Evolutionary conservation across 257 asterid genomes (phyloP).

Genomic region (Solanum pinnatisectum): DNA sequence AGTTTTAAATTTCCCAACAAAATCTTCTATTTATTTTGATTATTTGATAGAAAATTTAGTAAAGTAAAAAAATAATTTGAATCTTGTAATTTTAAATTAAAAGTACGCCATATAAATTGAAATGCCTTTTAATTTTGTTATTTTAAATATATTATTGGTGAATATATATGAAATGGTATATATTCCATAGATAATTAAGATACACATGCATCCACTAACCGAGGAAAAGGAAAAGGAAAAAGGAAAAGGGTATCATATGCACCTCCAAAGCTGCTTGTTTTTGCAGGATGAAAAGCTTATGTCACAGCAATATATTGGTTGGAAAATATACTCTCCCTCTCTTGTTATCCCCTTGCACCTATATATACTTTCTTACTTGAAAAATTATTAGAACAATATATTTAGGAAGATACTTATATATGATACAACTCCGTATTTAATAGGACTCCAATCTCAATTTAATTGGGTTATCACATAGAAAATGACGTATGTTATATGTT

Average conservation of each 20-base stretch:
- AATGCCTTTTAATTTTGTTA: too few relatives aligned
- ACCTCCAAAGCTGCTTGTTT: slow-evolving; percentile 49
- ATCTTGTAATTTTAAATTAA: too few relatives aligned
- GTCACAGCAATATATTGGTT: background rate
- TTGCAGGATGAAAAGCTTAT: slow-evolving; percentile 46
- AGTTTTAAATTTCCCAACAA: background rate
- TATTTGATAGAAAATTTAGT: too few relatives aligned
- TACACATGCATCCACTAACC: slow-evolving; percentile 42
- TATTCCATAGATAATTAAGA: slow-evolving; percentile 46
- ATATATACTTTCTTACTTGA: background rate
- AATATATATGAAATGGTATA: slow-evolving; percentile 9
- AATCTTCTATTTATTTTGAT: too few relatives aligned
- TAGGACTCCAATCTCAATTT: background rate
- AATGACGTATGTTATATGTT: background rate
- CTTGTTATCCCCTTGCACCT: background rate
- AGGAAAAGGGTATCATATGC: slow-evolving; percentile 53
- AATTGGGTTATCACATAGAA: background rate
- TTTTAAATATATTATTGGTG: background rate
- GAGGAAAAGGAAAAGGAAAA: slow-evolving; percentile 28
- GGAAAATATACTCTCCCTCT: slow-evolving; percentile 1
- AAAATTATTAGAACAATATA: background rate
- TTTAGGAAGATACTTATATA: background rate
- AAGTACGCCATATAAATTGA: accelerated
- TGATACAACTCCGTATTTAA: background rate
- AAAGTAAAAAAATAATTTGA: too few relatives aligned